A percentile compares a stretch with the other conserved stretches of the same genome.
Evolutionary conservation across 257 asterid species (phyloP).

Genomic region (Primulina tabacum): DNA sequence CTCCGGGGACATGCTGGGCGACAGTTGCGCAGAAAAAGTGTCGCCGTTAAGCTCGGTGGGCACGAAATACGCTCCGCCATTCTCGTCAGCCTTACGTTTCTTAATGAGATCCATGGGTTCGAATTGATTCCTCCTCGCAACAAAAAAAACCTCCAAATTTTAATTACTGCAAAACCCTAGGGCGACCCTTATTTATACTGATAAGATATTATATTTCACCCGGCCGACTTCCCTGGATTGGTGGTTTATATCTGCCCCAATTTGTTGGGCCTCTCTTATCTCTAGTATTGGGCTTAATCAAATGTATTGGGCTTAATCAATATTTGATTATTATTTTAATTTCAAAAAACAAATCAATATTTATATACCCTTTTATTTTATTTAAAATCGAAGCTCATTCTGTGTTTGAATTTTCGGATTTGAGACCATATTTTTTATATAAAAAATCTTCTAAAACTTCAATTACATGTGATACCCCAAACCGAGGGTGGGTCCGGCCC

Average conservation of each 20-base stretch:
- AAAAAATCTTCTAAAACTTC: too few relatives aligned
- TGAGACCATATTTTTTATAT: too few relatives aligned
- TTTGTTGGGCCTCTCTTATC: neutral
- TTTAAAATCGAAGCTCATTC: too few relatives aligned
- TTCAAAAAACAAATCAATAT: too few relatives aligned
- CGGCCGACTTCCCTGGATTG: neutral
- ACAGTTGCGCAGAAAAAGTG: slow-evolving; percentile 28
- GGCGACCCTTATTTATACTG: neutral
- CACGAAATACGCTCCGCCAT: slow-evolving; percentile 56
- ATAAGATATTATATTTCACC: neutral
- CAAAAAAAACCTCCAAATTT: neutral
- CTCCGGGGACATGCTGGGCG: slow-evolving; percentile 45
- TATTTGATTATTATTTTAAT: too few relatives aligned
- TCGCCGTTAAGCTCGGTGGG: slow-evolving; percentile 27
- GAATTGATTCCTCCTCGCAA: neutral
- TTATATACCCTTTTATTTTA: too few relatives aligned
- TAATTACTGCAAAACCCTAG: neutral
- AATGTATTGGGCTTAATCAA: neutral
- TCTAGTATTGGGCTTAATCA: neutral
- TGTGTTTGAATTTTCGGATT: too few relatives aligned
- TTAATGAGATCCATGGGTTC: slow-evolving; percentile 68
- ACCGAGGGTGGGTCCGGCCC: too few relatives aligned
- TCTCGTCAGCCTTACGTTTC: slow-evolving; percentile 87
- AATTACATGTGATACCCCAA: too few relatives aligned
- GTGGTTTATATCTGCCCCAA: neutral